Percentiles rank a stretch among this genome's conserved stretches.
Evolutionary conservation across 345 rosid genomes (phyloP).

Genomic region (Acer negundo): DNA sequence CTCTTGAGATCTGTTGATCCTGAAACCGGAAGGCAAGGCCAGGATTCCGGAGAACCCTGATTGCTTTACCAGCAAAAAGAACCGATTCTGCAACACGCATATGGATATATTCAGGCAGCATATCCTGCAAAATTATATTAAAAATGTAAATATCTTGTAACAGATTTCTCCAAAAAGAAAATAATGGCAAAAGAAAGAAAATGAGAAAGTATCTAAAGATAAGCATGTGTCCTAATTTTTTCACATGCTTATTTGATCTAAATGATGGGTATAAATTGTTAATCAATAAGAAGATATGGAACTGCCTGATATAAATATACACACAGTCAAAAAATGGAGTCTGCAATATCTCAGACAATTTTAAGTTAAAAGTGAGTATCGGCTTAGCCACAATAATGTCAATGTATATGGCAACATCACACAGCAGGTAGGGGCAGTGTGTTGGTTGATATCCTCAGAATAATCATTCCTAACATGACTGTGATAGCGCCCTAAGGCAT

Average conservation of each 20-base stretch:
- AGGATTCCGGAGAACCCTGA: constrained; percentile 92
- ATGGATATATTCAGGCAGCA: constrained; percentile 87
- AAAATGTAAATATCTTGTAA: constrained; percentile 18
- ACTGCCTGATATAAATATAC: background rate
- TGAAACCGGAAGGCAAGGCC: constrained; percentile 70
- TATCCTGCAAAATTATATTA: constrained; percentile 65
- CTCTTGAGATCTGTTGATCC: constrained; percentile 59
- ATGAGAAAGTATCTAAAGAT: background rate
- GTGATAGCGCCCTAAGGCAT: background rate
- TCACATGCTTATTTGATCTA: background rate
- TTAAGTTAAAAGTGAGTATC: background rate
- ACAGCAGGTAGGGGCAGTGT: background rate
- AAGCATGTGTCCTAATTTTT: background rate
- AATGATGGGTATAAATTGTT: constrained; percentile 1
- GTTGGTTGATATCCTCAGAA: background rate
- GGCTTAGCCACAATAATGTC: background rate
- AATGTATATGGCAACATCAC: background rate
- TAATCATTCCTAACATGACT: constrained; percentile 1
- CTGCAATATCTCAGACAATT: background rate
- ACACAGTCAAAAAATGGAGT: background rate
- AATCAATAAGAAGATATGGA: constrained; percentile 1
- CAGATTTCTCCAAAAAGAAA: background rate
- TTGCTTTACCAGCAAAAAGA: constrained; percentile 97
- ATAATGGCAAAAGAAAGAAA: background rate
- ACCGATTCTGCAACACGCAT: constrained; percentile 93